phyloP scores from a whole-genome alignment of 768 basidiomycete genomes.

The Mycena crocata region DNA sequence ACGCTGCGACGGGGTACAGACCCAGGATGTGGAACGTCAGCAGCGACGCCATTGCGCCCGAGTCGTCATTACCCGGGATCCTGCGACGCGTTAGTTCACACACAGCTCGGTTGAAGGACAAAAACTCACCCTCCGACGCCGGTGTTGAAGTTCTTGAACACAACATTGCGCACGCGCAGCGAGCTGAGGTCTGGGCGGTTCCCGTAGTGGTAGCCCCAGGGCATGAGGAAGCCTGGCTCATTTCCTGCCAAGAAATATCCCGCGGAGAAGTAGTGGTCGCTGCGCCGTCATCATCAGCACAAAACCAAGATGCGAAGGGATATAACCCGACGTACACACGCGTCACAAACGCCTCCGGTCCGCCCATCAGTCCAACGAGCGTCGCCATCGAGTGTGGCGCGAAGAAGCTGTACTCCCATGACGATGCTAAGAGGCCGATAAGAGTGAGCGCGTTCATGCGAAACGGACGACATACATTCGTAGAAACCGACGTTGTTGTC shows the following conservation, averaged over 20 bases:
- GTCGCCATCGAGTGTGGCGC: constrained; percentile 64
- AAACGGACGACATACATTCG: constrained; percentile 51
- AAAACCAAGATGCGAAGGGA: neutral
- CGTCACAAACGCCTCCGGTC: constrained; percentile 52
- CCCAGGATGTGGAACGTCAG: constrained; percentile 63
- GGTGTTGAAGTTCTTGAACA: constrained; percentile 59
- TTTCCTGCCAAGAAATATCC: constrained; percentile 62
- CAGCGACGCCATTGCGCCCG: constrained; percentile 64
- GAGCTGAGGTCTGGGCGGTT: constrained; percentile 62
- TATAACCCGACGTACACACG: constrained; percentile 56
- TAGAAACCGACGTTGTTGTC: constrained; percentile 66
- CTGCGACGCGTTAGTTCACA: constrained; percentile 34
- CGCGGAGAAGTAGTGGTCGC: constrained; percentile 57
- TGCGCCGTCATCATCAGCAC: constrained; percentile 31
- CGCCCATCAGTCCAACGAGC: constrained; percentile 60
- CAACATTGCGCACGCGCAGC: constrained; percentile 55
- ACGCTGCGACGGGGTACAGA: constrained; percentile 60
- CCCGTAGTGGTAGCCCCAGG: constrained; percentile 63
- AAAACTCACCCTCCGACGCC: constrained; percentile 55
- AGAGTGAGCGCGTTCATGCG: neutral
- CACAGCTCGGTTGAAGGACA: neutral
- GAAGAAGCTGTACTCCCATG: constrained; percentile 67
- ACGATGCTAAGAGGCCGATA: constrained; percentile 50
- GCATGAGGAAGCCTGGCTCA: constrained; percentile 61
- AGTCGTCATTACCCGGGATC: constrained; percentile 65